Conservation (phyloP, 306 rosid genomes). For the Hippophae tibetana region DNA sequence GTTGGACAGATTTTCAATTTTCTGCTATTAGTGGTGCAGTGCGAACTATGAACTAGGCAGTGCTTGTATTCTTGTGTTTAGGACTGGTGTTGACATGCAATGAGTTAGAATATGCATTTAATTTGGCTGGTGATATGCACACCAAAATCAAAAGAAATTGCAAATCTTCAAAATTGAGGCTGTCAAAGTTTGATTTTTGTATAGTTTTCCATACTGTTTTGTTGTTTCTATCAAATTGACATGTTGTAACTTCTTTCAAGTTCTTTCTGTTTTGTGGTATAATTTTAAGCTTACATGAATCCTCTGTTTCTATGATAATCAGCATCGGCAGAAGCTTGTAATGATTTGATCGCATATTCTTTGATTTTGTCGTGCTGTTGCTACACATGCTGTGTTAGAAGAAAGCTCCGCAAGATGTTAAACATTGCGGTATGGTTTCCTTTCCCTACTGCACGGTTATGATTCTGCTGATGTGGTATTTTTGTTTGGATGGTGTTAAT, state of each 20-base stretch:
- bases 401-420: slow-evolving; percentile 80
- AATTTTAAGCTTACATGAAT: slow-evolving; percentile 2
- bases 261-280: background rate
- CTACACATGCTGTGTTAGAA: slow-evolving; percentile 84
- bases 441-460: slow-evolving; percentile 4
- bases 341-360: slow-evolving; percentile 92
- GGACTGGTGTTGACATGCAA: background rate
- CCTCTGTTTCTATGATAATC: slow-evolving; percentile 18
- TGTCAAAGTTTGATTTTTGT: background rate
- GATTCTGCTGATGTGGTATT: too few relatives aligned
- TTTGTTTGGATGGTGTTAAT: too few relatives aligned
- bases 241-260: slow-evolving; percentile 9
- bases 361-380: slow-evolving; percentile 87
- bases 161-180: background rate
- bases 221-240: slow-evolving; percentile 4
- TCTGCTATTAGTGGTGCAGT: too few relatives aligned
- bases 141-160: background rate
- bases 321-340: slow-evolving; percentile 85
- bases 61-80: background rate
- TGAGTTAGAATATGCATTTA: background rate
- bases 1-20: too few relatives aligned
- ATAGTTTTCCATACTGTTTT: background rate
- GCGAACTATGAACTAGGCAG: too few relatives aligned
- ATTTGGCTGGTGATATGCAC: slow-evolving; percentile 8
- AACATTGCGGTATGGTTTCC: slow-evolving; percentile 67